Percentiles rank a stretch among this genome's conserved stretches.
Evolutionary conservation across 495 filamentous ascomycete genomes (phyloP).

Genomic region (Daldinia concentrica): DNA sequence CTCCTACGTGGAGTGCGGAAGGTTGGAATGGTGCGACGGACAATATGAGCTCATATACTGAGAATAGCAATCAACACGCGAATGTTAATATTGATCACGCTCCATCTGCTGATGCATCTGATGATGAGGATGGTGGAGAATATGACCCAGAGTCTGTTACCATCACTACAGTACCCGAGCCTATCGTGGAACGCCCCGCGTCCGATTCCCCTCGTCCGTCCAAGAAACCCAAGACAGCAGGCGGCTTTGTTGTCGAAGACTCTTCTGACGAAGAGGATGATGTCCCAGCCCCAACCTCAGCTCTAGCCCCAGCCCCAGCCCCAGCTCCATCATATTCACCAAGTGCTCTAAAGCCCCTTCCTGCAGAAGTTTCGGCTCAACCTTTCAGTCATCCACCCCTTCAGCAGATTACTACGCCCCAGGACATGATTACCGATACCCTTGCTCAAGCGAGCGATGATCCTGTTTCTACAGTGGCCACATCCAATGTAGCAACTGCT

Average conservation of each 20-base stretch:
- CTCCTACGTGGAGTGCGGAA: conserved; percentile 56
- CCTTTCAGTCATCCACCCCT: conserved; percentile 38
- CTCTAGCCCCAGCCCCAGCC: conserved; percentile 5
- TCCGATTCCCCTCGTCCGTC: conserved; percentile 48
- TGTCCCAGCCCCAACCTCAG: conserved; percentile 24
- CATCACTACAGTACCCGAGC: conserved; percentile 44
- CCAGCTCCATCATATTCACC: conserved; percentile 8
- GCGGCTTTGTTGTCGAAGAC: conserved; percentile 78
- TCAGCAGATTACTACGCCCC: conserved; percentile 38
- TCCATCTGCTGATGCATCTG: conserved; percentile 57
- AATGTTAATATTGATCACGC: conserved; percentile 55
- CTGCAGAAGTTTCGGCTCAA: conserved; percentile 17
- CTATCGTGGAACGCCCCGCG: conserved; percentile 42
- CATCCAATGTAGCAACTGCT: conserved; percentile 26
- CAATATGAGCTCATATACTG: conserved; percentile 63
- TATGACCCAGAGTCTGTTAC: conserved; percentile 63
- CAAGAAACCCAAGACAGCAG: conserved; percentile 74
- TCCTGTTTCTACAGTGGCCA: conserved; percentile 16
- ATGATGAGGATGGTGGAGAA: conserved; percentile 56
- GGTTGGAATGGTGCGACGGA: conserved; percentile 61
- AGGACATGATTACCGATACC: conserved; percentile 37
- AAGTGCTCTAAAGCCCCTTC: conserved; percentile 31
- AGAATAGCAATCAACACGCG: conserved; percentile 60
- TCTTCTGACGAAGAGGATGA: conserved; percentile 70
- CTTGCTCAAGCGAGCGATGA: conserved; percentile 44